Percentiles rank a stretch among this genome's conserved stretches.
phyloP scores from a whole-genome alignment of 176 grass and related monocot species.

The Cocos nucifera region DNA sequence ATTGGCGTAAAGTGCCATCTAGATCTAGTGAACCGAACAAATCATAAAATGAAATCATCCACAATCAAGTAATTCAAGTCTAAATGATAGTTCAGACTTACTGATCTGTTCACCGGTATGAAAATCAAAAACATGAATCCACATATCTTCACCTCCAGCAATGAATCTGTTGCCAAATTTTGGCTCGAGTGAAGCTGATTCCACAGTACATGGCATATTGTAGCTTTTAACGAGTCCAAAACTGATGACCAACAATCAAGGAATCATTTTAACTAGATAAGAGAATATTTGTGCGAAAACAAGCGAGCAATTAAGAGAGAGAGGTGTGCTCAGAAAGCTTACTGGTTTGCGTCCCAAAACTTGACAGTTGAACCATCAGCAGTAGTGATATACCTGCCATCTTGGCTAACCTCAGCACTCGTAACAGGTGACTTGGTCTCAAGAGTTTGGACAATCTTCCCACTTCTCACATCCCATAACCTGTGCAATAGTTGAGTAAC shows the following conservation, averaged over 20 bases:
- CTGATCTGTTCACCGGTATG: constrained; percentile 92
- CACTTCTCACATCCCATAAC: constrained; percentile 88
- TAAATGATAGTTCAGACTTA: constrained; percentile 19
- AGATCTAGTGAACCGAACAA: too few species aligned
- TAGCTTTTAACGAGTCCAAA: constrained; percentile 97
- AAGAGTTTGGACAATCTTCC: constrained; percentile 92
- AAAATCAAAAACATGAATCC: constrained; percentile 92
- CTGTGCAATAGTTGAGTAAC: constrained; percentile 23
- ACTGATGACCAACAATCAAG: constrained; percentile 30
- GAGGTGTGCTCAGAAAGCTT: too few species aligned
- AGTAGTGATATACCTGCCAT: constrained; percentile 94
- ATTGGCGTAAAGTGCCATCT: too few species aligned
- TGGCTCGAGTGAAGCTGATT: constrained; percentile 92
- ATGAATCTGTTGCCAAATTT: constrained; percentile 80
- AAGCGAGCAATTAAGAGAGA: too few species aligned
- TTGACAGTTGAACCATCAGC: constrained; percentile 88
- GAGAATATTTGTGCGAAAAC: too few species aligned
- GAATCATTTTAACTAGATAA: too few species aligned
- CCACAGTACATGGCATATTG: constrained; percentile 81
- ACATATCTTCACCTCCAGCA: constrained; percentile 94
- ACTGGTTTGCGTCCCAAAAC: background rate
- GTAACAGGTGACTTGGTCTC: constrained; percentile 91
- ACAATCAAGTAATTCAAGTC: too few species aligned
- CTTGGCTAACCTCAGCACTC: constrained; percentile 88
- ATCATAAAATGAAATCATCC: too few species aligned